A percentile compares a stretch with the other conserved stretches of the same genome.
Evolutionary conservation across 345 rosid genomes (phyloP).

Genomic region (Lepidium sativum): DNA sequence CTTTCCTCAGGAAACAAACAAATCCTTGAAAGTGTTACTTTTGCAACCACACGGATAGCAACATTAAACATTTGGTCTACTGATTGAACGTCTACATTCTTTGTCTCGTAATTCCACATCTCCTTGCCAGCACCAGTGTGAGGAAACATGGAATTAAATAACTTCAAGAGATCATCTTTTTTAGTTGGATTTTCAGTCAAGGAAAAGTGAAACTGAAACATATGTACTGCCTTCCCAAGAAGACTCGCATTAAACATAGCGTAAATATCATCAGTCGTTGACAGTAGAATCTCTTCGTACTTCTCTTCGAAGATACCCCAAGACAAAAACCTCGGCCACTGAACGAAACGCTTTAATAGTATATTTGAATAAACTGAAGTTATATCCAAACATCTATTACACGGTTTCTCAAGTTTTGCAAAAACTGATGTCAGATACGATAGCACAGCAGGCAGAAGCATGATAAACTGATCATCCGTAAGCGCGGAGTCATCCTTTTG

Average conservation of each 20-base stretch:
- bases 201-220: slow-evolving; percentile 54
- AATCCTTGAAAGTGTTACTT: slow-evolving; percentile 46
- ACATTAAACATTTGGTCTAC: slow-evolving; percentile 40
- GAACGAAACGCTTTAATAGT: slow-evolving; percentile 44
- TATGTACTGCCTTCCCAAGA: slow-evolving; percentile 59
- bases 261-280: slow-evolving; percentile 45
- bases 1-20: slow-evolving; percentile 47
- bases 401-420: slow-evolving; percentile 39
- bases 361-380: slow-evolving; percentile 49
- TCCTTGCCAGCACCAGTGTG: slow-evolving; percentile 31
- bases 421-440: slow-evolving; percentile 41
- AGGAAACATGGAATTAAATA: slow-evolving; percentile 42
- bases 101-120: slow-evolving; percentile 47
- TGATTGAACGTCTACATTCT: slow-evolving; percentile 39
- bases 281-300: slow-evolving; percentile 35
- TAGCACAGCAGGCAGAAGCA: slow-evolving; percentile 68
- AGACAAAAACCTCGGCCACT: slow-evolving; percentile 60
- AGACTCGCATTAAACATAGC: slow-evolving; percentile 46
- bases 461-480: slow-evolving; percentile 47
- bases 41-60: slow-evolving; percentile 50
- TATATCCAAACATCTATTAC: slow-evolving; percentile 29
- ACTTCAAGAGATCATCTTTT: slow-evolving; percentile 38
- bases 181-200: slow-evolving; percentile 37
- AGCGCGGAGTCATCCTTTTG: slow-evolving; percentile 26
- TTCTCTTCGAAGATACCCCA: slow-evolving; percentile 48